Base-by-base conservation (phyloP, 352 stramenopile species). In the Phytopythium sindhum region DNA sequence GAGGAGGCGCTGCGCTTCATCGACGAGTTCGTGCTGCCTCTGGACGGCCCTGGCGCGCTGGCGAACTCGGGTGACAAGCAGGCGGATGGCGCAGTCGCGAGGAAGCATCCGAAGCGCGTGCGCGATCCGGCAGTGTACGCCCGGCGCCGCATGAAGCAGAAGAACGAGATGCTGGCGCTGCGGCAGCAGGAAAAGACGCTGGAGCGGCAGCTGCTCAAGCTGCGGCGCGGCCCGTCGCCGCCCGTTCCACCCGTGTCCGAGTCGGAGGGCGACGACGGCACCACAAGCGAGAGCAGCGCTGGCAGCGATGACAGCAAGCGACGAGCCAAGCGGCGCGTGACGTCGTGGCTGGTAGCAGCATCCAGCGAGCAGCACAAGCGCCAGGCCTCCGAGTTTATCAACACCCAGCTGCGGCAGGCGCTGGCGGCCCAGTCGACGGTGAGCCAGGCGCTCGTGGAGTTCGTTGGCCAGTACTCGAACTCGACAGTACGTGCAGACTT, bases 111-210 rank as follows among this genome's bases (percentile, higher is more conserved):
- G 26, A 52, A 76, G 55, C 57, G 33, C 33, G 23, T 48, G 31
- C 50, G 50, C 24, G 50, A 57, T 6, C 50, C 50, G 7, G 15
- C 50, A 9, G 50, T 57, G n/a, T 57, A 57, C 50, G 50, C 28
- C 11, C 50, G 50, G 24, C 26, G 50, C 24, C 50, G 50, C 11
- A 10, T n/a, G 15, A 52, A 44, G 39, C 29, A 54, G 59, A 65
- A 45, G 48, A 21, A 24, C 15, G 41, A 65, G 48, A 11, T 57
- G n/a, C 15, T 29, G 35, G 14, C 8, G 50, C 31, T 66, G 35
- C 63, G 60, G 33, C 63, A 71, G 54, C 55, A 68, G 41, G 45
- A 53, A 26, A 72, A 76, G 23, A 64, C 71, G 50, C 64, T 81
- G 47, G 66, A 75, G 50, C 60, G 52, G n/a, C 58, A 75, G 33